phyloP scores from a whole-genome alignment of 2,329 filamentous ascomycete genomes.

The Aspergillus unguis region DNA sequence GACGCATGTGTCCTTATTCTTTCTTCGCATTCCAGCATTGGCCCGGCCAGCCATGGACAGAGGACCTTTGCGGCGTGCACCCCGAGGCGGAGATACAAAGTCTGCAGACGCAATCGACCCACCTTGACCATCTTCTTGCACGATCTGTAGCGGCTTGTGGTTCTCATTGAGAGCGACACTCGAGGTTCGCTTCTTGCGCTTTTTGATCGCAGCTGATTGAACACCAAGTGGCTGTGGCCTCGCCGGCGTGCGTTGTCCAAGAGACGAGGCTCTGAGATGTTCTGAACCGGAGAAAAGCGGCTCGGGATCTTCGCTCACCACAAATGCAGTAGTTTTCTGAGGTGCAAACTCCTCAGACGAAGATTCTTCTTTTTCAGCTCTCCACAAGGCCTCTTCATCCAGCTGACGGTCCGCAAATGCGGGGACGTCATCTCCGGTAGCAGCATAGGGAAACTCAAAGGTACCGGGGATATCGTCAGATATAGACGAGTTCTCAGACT shows the following conservation, averaged over 20 bases:
- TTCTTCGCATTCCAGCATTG: slow-evolving; percentile 41
- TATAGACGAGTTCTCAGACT: slow-evolving; percentile 38
- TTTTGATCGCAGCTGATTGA: slow-evolving; percentile 33
- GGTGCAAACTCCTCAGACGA: slow-evolving; percentile 24
- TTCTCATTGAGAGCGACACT: slow-evolving; percentile 26
- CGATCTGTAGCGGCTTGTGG: slow-evolving; percentile 39
- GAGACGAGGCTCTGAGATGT: slow-evolving; percentile 24
- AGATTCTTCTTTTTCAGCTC: slow-evolving; percentile 24
- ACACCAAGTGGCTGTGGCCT: slow-evolving; percentile 32
- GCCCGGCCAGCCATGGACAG: slow-evolving; percentile 38
- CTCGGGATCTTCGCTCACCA: slow-evolving; percentile 36
- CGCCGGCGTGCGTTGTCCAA: slow-evolving; percentile 23
- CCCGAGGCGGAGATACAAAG: slow-evolving; percentile 41
- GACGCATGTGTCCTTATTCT: slow-evolving; percentile 45
- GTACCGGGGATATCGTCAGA: slow-evolving; percentile 33
- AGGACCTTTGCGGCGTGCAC: slow-evolving; percentile 43
- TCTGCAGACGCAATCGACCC: slow-evolving; percentile 42
- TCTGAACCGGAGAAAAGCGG: slow-evolving; percentile 24
- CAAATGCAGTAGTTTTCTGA: slow-evolving; percentile 32
- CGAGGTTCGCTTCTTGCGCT: slow-evolving; percentile 34
- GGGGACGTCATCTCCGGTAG: slow-evolving; percentile 29
- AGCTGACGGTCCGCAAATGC: slow-evolving; percentile 29
- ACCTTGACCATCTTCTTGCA: slow-evolving; percentile 43
- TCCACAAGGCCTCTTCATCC: slow-evolving; percentile 33
- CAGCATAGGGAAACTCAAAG: slow-evolving; percentile 34